Evolutionary conservation across 495 filamentous ascomycete species (phyloP).

Genomic region (Penicilliopsis zonata): DNA sequence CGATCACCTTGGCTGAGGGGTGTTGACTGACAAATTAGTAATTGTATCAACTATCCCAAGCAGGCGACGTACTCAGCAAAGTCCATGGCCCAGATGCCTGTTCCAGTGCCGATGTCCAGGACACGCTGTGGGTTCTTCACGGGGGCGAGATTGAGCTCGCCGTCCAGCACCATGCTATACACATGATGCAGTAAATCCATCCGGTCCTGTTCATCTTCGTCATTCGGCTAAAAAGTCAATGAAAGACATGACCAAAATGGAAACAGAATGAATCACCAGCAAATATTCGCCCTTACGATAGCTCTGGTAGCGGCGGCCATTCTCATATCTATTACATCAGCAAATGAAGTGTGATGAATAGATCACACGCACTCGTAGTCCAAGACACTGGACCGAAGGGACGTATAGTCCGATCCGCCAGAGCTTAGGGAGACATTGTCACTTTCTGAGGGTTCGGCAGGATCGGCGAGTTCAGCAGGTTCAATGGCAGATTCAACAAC

Average conservation of each 20-base stretch:
- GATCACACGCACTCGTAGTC: too few species aligned
- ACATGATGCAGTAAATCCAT: constrained; percentile 21
- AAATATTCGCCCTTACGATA: constrained; percentile 48
- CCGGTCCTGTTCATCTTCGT: constrained; percentile 15
- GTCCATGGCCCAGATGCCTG: constrained; percentile 43
- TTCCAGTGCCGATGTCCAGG: constrained; percentile 44
- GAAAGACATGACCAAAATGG: background rate
- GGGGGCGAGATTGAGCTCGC: constrained; percentile 34
- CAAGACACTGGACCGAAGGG: too few species aligned
- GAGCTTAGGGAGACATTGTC: too few species aligned
- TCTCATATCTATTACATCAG: constrained; percentile 39
- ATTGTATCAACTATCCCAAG: constrained; percentile 1
- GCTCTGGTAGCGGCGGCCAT: constrained; percentile 54
- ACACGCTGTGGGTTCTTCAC: constrained; percentile 30
- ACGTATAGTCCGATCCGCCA: too few species aligned
- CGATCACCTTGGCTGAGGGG: constrained; percentile 27
- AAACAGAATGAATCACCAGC: constrained; percentile 9
- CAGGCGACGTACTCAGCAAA: constrained; percentile 8
- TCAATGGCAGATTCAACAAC: too few species aligned
- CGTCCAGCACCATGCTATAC: constrained; percentile 27
- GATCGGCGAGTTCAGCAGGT: too few species aligned
- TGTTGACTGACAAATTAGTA: constrained; percentile 37
- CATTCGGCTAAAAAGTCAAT: constrained; percentile 18
- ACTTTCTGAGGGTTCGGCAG: too few species aligned
- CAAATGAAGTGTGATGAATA: too few species aligned